phyloP scores from a whole-genome alignment of 345 rosid species.

The Brassica nigra region DNA sequence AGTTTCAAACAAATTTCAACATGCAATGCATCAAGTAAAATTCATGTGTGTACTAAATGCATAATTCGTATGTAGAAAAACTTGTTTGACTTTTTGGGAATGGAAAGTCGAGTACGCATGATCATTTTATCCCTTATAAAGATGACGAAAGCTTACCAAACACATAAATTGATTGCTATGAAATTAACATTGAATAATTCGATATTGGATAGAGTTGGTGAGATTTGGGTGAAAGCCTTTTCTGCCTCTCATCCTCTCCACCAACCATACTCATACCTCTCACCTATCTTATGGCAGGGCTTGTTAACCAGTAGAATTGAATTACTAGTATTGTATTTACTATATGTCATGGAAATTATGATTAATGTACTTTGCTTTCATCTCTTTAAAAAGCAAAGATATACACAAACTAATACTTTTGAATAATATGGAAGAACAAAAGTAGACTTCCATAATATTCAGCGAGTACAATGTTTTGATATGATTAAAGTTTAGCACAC shows the following conservation, averaged over 20 bases:
- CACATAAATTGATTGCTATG: background rate
- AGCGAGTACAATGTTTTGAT: background rate
- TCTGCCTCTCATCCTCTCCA: constrained; percentile 1
- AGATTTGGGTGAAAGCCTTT: constrained; percentile 28
- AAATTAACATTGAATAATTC: background rate
- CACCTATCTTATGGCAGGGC: constrained; percentile 25
- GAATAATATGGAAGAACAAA: background rate
- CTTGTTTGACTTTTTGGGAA: background rate
- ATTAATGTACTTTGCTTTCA: background rate
- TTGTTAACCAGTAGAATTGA: background rate
- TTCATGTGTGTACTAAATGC: background rate
- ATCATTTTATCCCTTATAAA: background rate
- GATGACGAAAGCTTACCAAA: constrained; percentile 26
- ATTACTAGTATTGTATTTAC: background rate
- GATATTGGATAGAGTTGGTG: constrained; percentile 34
- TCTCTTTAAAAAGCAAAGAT: background rate
- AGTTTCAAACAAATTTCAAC: background rate
- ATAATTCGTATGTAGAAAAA: background rate
- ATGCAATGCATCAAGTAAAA: background rate
- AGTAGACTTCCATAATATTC: background rate
- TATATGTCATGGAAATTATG: background rate
- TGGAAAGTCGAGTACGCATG: constrained; percentile 19
- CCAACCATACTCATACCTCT: constrained; percentile 30
- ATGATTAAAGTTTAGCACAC: background rate
- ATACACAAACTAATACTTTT: background rate